These are phyloP conservation scores for Amauroascus verrucosus DNA, from an alignment of 2,329 filamentous ascomycete species.

Conservation along the genomic window DNA sequence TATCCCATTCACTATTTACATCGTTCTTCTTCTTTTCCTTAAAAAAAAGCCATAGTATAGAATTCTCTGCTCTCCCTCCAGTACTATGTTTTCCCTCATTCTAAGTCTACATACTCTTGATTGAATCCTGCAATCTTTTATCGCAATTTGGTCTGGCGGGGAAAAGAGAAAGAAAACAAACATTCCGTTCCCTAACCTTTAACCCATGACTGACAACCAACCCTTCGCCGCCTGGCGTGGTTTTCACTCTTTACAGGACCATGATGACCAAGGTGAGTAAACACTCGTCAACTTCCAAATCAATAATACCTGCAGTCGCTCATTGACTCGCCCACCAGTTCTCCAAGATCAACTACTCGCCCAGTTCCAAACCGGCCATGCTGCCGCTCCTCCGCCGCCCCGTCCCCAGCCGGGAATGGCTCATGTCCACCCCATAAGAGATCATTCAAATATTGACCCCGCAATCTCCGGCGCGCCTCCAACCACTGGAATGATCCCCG, in stretches of 20 bases:
- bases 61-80: too few species aligned
- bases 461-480: conserved; percentile 41
- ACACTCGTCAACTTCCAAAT: neutral
- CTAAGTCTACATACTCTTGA: too few species aligned
- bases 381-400: conserved; percentile 38
- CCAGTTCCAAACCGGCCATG: conserved; percentile 26
- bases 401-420: conserved; percentile 33
- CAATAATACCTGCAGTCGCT: too few species aligned
- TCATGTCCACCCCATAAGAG: conserved; percentile 24
- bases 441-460: conserved; percentile 48
- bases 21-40: too few species aligned
- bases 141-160: too few species aligned
- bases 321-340: conserved; percentile 34
- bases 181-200: too few species aligned
- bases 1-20: too few species aligned
- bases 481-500: conserved; percentile 18
- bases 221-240: conserved; percentile 14
- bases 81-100: too few species aligned
- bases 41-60: too few species aligned
- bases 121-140: too few species aligned
- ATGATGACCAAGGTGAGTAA: conserved; percentile 36
- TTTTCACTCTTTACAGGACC: conserved; percentile 26
- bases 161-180: too few species aligned
- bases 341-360: conserved; percentile 54
- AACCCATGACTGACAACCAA: conserved; percentile 6